A percentile compares a stretch with the other conserved stretches of the same genome.
Conservation (phyloP, 1,139 yeast species). For the Protomyces macrosporus region DNA sequence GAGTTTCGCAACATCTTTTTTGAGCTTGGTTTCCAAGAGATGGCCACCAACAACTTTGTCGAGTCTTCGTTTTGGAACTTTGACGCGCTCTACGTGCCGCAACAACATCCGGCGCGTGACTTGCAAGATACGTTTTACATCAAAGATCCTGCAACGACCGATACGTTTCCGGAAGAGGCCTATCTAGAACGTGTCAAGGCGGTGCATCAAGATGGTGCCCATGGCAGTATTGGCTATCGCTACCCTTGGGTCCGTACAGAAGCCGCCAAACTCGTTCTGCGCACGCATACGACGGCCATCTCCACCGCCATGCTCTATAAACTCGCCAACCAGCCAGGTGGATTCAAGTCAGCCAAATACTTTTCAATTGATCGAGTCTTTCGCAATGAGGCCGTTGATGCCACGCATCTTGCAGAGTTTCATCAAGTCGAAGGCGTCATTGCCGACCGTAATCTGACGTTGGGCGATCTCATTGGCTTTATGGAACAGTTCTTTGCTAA, state of each 20-base stretch:
- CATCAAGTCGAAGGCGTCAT: slow-evolving; percentile 99
- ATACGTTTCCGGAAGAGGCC: slow-evolving; percentile 65
- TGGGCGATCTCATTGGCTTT: slow-evolving; percentile 95
- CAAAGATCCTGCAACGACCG: slow-evolving; percentile 81
- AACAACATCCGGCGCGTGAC: slow-evolving; percentile 99
- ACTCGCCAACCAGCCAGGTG: slow-evolving; percentile 71
- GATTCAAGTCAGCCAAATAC: slow-evolving; percentile 67
- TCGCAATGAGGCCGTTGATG: slow-evolving; percentile 99
- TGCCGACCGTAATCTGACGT: slow-evolving; percentile 90
- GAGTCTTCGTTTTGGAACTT: slow-evolving; percentile 99
- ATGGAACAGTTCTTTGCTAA: slow-evolving; percentile 95
- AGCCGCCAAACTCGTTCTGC: slow-evolving; percentile 80
- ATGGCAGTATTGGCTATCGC: slow-evolving; percentile 94
- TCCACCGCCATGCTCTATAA: slow-evolving; percentile 82
- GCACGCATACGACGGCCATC: slow-evolving; percentile 96
- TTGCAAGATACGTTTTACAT: slow-evolving; percentile 95
- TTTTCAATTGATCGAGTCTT: slow-evolving; percentile 97
- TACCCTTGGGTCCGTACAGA: slow-evolving; percentile 95
- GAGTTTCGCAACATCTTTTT: slow-evolving; percentile 97
- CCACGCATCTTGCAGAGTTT: slow-evolving; percentile 99
- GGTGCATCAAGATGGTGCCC: slow-evolving; percentile 86
- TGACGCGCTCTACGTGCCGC: slow-evolving; percentile 93
- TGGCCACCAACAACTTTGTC: slow-evolving; percentile 97
- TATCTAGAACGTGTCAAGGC: slow-evolving; percentile 73
- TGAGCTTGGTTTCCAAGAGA: slow-evolving; percentile 95